Evolutionary conservation across 2,329 filamentous ascomycete species (phyloP).

Genomic region (Chaetomium sp.): DNA sequence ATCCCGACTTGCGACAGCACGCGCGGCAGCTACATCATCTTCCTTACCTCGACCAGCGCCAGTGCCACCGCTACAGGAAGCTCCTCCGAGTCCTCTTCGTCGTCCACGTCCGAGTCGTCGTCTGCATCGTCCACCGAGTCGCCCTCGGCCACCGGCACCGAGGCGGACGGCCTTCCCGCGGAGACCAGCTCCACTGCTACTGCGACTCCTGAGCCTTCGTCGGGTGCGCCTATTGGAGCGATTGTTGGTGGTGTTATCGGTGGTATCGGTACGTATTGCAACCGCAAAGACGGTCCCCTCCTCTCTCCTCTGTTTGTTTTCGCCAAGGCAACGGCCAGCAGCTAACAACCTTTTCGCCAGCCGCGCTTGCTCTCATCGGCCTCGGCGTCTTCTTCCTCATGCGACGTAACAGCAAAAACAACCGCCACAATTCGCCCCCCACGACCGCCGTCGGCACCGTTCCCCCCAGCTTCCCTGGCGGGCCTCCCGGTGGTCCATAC

Average conservation of each 20-base stretch:
- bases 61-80: too few species aligned
- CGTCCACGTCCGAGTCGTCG: neutral
- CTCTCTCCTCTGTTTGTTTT: too few species aligned
- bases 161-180: neutral
- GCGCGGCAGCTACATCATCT: constrained; percentile 5
- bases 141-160: constrained; percentile 18
- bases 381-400: constrained; percentile 15
- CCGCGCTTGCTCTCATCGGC: constrained; percentile 12
- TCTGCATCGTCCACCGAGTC: constrained; percentile 14
- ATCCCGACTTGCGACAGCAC: constrained; percentile 13
- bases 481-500: neutral
- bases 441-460: neutral
- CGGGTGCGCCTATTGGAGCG: constrained; percentile 7
- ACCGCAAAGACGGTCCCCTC: neutral
- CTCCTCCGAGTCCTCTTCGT: neutral
- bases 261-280: constrained; percentile 14
- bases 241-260: constrained; percentile 20
- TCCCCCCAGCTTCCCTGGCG: constrained; percentile 1
- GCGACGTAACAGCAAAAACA: constrained; percentile 8
- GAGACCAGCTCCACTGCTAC: neutral
- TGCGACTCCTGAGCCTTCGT: neutral
- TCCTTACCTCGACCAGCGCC: neutral
- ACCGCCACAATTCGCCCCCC: neutral
- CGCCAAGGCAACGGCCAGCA: too few species aligned
- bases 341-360: constrained; percentile 1